Evolutionary conservation across 208 protist species (phyloP), one percentile per base, ranked within the genome.

Genomic region (Trypanosoma melophagium): DNA sequence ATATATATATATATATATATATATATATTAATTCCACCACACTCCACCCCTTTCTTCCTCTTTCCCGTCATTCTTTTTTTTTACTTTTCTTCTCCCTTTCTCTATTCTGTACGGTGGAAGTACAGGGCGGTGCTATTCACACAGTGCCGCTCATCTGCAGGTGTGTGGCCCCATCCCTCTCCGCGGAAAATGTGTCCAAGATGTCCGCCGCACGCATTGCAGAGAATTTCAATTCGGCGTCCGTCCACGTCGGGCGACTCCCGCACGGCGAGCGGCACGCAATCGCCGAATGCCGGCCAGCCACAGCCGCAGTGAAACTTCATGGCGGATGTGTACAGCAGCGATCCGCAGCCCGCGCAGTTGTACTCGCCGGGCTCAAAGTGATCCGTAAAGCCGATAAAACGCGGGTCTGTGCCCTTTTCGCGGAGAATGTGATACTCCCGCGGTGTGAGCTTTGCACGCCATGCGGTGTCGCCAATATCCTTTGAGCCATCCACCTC

Each of bases 101-200:
- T n/a, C n/a, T n/a, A n/a, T n/a, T 53, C 21, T 28, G 57, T 51
- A 8, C 82, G 79, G 5, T 80, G 59, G 41, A 95, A 92, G 13
- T 55, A 40, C 16, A 96, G 53, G 8, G 89, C 83, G 1, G 86
- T 91, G 68, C 65, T 83, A 77, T 96, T 96, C 31, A 96, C 92
- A 74, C 92, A 96, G 74, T 96, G 92, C 21, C 95, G 83, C 76
- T 96, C 83, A 63, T 98, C 96, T n/a, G 90, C 86, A 38, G 86
- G 83, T 1, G 95, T 91, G 57, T 93, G 92, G 17, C 38, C 70
- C 66, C 96, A 95, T 21, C 87, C 79, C 73, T 98, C 95, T 7
- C 81, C 81, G 25, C 90, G 81, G 66, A 98, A 98, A 7, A 97
- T 77, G 69, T 98, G 95, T 0, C 95, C 95, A 21, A 98, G 82